Base-by-base conservation (phyloP, 23 red algal genomes). In the Gracilariopsis chorda region DNA sequence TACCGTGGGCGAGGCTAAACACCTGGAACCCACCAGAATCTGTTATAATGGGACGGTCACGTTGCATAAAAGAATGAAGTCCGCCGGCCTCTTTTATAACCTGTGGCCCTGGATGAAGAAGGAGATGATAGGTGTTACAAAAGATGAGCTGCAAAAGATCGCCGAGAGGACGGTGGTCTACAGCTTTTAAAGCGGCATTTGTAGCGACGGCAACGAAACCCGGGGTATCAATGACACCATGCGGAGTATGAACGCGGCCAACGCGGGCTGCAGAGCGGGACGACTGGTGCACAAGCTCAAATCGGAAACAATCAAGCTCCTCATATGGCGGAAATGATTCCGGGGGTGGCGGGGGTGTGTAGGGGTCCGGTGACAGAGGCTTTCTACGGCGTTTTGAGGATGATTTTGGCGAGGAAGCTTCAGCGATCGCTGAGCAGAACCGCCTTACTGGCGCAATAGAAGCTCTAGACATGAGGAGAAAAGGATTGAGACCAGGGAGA, bases 21-120 rank as follows among this genome's bases (percentile, higher is more conserved):
- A 99, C 93, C 83, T 99, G 97, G 55, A 99, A 99, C 21, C 97
- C 97, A 27, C 97, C 97, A 40, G 91, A 95, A 59, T 99, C 97
- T 3, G 97, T 99, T 10, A 99, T 99, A 33, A 99, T 94, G 3
- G 93, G 93, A 37, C 81, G 41, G 37, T 88, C 41, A 28, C 97
- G 91, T 5, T 94, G 52, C 83, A 96, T 99, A 51, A 94, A 99
- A 0, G 48, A 55, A 69, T 99, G 97, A 29, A 99, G 74, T 23
- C 97, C 97, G 24, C 97, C 97, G 3, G 97, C 97, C 37, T 88
- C 82, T 51, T 75, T 84, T 3, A 99, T 71, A 20, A 99, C 86
- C 0, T 92, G 72, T 21, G 97, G 93, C 9, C 97, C 93, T 23
- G 97, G 97, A 74, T 99, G 97, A 44, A 99, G 75, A 33, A 99